Base-by-base conservation (phyloP, 2,329 filamentous ascomycete genomes). In the Conoideocrella luteorostrata region DNA sequence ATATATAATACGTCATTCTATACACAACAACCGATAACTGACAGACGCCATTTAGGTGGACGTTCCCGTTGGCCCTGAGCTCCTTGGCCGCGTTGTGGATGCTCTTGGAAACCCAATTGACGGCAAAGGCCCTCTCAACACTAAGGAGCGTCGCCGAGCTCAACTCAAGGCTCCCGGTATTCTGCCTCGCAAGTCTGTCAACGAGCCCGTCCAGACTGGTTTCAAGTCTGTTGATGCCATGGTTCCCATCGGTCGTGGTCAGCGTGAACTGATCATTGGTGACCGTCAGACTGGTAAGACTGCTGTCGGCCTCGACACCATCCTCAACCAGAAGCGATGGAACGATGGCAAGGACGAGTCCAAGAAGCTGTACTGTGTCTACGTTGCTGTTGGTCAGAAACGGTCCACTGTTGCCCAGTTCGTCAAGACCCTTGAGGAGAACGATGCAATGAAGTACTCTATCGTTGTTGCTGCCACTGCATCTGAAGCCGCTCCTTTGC, bases 271-370 rank as follows among this genome's bases (percentile, higher is more conserved):
- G 82, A 97, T 98, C 72, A 98, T 98, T 73, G 93, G 93, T 79
- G 93, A 98, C 70, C 93, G 93, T 89, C 93, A 98, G 77, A 98
- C 93, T 62, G 93, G 93, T 74, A 98, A 98, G 86, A 98, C 93
- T 67, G 93, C 93, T 63, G 91, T 98, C 68, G 91, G 86, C 64
- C 88, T 98, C 52, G 93, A 98, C 70, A 83, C 91, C 70, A 97
- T 98, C 60, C 84, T 98, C 52, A 98, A 98, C 86, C 93, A 98
- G 81, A 94, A 93, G 83, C 82, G 91, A 66, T 97, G 91, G 91
- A 98, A 98, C 83, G 77, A 72, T 68, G 63, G 71, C 66, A 77
- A 66, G 70, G 90, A 96, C 67, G 93, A 98, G 82, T 74, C 70
- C 68, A 91, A 96, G 86, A 98, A 98, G 84, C 88, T 98, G 47